A percentile compares a stretch with the other conserved stretches of the same genome.
Evolutionary conservation across 139 green algal species (phyloP).

Genomic region (Nannochloris sp.): DNA sequence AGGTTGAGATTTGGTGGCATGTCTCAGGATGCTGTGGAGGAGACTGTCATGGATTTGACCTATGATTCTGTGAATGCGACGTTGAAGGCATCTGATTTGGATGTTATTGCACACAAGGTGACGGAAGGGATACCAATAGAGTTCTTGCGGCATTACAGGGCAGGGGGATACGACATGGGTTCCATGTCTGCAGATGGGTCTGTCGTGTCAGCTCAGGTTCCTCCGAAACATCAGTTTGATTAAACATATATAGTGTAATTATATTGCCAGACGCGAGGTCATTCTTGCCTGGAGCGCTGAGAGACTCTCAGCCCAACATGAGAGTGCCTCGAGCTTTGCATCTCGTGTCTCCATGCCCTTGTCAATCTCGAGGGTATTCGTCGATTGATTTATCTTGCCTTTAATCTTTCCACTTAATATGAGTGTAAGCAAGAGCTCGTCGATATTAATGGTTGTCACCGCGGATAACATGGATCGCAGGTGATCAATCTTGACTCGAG

Average conservation of each 20-base stretch:
- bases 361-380: conserved; percentile 68
- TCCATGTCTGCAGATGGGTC: conserved; percentile 2
- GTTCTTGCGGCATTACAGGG: conserved; percentile 58
- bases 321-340: not conserved
- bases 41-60: conserved; percentile 26
- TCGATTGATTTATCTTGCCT: conserved; percentile 92
- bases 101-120: conserved; percentile 45
- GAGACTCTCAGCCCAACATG: no score
- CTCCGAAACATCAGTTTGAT: conserved; percentile 2
- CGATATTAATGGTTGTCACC: conserved; percentile 39
- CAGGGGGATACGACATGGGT: conserved; percentile 61
- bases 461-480: conserved; percentile 1
- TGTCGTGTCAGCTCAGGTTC: not conserved
- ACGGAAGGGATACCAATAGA: conserved; percentile 70
- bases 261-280: no score
- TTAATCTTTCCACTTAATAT: conserved; percentile 83
- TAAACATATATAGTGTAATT: not conserved
- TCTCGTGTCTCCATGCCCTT: conserved; percentile 14
- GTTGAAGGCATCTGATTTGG: conserved; percentile 51
- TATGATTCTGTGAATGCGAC: conserved; percentile 13
- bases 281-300: no score
- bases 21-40: conserved; percentile 55
- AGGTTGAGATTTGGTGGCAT: conserved; percentile 40
- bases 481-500: conserved; percentile 80
- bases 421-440: conserved; percentile 86